Conservation (phyloP, 768 basidiomycete genomes). For the Melanogaster broomeanus region DNA sequence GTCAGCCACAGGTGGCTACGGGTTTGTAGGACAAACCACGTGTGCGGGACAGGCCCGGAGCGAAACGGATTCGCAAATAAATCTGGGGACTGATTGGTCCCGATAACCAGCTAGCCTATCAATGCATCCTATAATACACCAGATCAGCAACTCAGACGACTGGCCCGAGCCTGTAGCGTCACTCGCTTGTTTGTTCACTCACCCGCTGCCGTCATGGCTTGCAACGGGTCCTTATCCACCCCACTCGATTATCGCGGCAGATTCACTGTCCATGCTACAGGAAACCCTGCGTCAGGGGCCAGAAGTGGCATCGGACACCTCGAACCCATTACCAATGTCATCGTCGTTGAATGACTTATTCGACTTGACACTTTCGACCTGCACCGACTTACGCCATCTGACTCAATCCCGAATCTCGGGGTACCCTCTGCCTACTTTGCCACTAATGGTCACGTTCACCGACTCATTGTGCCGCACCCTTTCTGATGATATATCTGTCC, state of each 20-base stretch:
- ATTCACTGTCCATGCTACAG: neutral
- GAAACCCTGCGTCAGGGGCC: neutral
- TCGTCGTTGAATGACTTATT: neutral
- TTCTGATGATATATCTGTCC: neutral
- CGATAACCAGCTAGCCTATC: no score
- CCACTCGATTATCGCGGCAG: neutral
- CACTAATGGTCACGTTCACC: no score
- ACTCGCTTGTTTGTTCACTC: neutral
- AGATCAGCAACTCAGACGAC: neutral
- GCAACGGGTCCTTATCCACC: neutral
- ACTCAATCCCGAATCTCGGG: neutral
- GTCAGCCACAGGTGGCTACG: no score
- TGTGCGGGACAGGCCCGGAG: no score
- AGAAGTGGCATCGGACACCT: neutral
- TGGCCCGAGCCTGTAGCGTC: neutral
- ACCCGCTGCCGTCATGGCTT: neutral
- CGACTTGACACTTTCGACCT: neutral
- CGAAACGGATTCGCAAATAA: no score
- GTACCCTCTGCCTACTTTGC: no score
- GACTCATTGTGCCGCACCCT: neutral
- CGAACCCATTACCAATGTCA: neutral
- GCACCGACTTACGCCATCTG: neutral
- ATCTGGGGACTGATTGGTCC: no score
- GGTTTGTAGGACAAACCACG: no score
- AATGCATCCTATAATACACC: neutral